A percentile compares a stretch with the other conserved stretches of the same genome.
Evolutionary conservation across 2,329 filamentous ascomycete species (phyloP).

Genomic region (Talaromyces verruculosus): DNA sequence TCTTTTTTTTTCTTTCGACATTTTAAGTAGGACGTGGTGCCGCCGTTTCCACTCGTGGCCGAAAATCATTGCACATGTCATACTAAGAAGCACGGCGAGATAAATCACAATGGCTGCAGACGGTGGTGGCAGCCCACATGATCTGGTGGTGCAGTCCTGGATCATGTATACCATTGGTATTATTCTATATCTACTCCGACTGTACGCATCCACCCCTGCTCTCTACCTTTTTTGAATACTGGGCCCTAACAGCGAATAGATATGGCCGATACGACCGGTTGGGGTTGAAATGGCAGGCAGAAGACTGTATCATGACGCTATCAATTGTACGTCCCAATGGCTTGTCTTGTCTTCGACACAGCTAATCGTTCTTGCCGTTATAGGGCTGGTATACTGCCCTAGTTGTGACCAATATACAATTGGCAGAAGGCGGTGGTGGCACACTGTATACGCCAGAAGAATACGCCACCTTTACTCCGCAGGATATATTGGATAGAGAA

Average conservation of each 20-base stretch:
- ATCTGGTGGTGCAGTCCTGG: conserved; percentile 19
- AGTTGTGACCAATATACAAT: conserved; percentile 20
- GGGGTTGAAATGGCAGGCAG: conserved; percentile 19
- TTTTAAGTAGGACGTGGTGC: neutral
- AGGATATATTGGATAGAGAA: conserved; percentile 14
- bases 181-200: conserved; percentile 11
- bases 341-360: neutral
- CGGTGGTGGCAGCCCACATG: conserved; percentile 16
- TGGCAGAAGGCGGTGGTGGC: conserved; percentile 20
- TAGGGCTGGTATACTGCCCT: conserved; percentile 21
- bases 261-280: conserved; percentile 18
- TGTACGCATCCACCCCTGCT: conserved; percentile 1
- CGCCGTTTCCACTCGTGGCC: neutral
- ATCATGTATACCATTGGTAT: conserved; percentile 20
- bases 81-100: neutral
- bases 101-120: conserved; percentile 13
- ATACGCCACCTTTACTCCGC: conserved; percentile 13
- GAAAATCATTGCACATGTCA: neutral
- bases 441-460: conserved; percentile 18
- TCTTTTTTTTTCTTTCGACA: neutral
- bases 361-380: neutral
- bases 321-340: conserved; percentile 3
- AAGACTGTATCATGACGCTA: conserved; percentile 19
- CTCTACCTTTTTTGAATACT: neutral
- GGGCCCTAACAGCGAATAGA: neutral